Evolutionary conservation across 805 yeast genomes (phyloP), one percentile per base, ranked within the genome.

Genomic region (Hagleromyces aurorensis): DNA sequence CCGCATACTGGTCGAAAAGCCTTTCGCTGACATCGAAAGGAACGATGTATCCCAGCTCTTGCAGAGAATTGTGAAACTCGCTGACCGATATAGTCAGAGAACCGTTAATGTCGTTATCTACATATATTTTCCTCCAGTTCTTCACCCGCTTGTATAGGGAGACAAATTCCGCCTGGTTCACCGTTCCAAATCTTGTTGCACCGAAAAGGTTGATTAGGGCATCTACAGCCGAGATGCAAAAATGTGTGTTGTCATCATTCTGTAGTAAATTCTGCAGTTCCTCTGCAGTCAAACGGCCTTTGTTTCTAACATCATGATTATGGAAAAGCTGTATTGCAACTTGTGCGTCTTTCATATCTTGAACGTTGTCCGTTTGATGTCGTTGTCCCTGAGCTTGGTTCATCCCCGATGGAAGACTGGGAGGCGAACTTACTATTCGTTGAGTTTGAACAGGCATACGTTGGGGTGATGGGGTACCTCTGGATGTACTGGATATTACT

Each of bases 1-100:
- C 59, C 1, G 58, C 48, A 41, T 50, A 55, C 21, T 52, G 57
- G 25, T 55, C 62, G 33, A 57, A 57, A n/a, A 56, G 32, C 19
- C 52, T 53, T 27, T 55, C 61, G 26, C 53, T 44, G 2, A 50
- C 48, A 28, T 53, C 61, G 25, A 50, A 48, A 4, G 62, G 61
- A 16, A 57, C 41, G 29, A 51, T 28, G 29, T 57, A 57, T 2
- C 59, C 55, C 25, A 57, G 40, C 21, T 53, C 57, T 27, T 55
- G 56, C 17, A 57, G 30, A 15, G 58, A 44, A 26, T 57, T 55
- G 23, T 53, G 56, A 27, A 43, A 57, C 29, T 57, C 60, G 13
- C 44, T 41, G 1, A 46, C 42, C 12, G 52, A 40, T 9, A 55
- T 32, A 3, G 62, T 52, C 12, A 48, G 54, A 3, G 59, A 50